Evolutionary conservation across 257 asterid species (phyloP), one percentile per base, ranked within the genome.

Genomic region (Petrea volubilis): DNA sequence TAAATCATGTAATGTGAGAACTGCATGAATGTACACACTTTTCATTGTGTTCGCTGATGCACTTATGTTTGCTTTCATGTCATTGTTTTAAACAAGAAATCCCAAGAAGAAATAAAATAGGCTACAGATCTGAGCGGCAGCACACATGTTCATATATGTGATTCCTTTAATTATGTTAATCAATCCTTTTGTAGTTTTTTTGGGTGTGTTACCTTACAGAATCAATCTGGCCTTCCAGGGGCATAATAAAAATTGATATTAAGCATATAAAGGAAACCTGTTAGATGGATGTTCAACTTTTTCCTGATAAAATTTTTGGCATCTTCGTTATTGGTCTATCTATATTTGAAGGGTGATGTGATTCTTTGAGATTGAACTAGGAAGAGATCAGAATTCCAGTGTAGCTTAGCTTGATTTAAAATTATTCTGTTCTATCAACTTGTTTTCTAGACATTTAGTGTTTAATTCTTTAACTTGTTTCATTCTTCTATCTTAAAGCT

Each of bases 31-130:
- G 3, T 74, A 14, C 53, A 41, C 2, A 12, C n/a, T 24, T 34
- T 43, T 68, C 67, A 33, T 50, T 57, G 72, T 68, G 59, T 24
- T 76, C 33, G 36, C 44, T 46, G 57, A 34, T 52, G 52, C 46
- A 38, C 36, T 49, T 41, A 38, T 55, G 50, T 40, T 29, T 31
- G 38, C n/a, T 53, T 43, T 7, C 64, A 65, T 49, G 41, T 50
- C 25, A 38, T 41, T 24, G 28, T 15, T 47, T 28, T 70, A 12
- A 20, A 28, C 10, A 23, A 15, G 29, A 67, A n/a, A n/a, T n/a
- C n/a, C n/a, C n/a, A n/a, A n/a, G n/a, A n/a, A n/a, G n/a, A n/a
- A n/a, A n/a, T n/a, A n/a, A n/a, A n/a, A n/a, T n/a, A n/a, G n/a
- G n/a, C 60, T 17, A 53, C 50, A 63, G 57, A 69, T 14, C 23